phyloP scores from a whole-genome alignment of 2,329 filamentous ascomycete genomes.

The Meredithiella fracta region DNA sequence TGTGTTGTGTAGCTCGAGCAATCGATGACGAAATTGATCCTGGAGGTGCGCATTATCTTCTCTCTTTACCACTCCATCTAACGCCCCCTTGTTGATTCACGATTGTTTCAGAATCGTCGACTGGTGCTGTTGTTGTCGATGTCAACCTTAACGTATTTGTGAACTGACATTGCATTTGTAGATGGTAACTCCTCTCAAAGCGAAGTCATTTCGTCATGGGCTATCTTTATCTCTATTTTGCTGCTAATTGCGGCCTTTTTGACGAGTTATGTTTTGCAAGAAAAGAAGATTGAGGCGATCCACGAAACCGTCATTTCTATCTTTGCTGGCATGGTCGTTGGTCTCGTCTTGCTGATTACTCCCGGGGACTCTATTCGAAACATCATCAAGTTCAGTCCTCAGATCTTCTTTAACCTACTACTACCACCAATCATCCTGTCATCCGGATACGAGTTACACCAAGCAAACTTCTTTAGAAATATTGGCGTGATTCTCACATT shows the following conservation, averaged over 20 bases:
- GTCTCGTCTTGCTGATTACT: conserved; percentile 68
- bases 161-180: background rate
- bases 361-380: conserved; percentile 72
- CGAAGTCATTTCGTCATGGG: conserved; percentile 92
- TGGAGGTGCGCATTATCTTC: conserved; percentile 13
- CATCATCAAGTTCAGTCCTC: conserved; percentile 91
- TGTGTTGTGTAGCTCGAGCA: conserved; percentile 12
- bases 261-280: conserved; percentile 90
- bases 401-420: conserved; percentile 98
- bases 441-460: conserved; percentile 92
- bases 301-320: conserved; percentile 98
- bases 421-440: conserved; percentile 97
- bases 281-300: conserved; percentile 90
- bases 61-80: conserved; percentile 1
- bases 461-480: conserved; percentile 97
- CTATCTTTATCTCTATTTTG: conserved; percentile 89
- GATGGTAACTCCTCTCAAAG: conserved; percentile 72
- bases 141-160: background rate
- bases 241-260: conserved; percentile 89
- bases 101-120: background rate
- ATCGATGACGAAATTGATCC: conserved; percentile 16
- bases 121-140: background rate
- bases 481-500: conserved; percentile 96
- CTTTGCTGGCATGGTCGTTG: conserved; percentile 96
- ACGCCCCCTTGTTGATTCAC: conserved; percentile 17